Conservation (phyloP, 495 filamentous ascomycete genomes). For the Tuber calosporum region DNA sequence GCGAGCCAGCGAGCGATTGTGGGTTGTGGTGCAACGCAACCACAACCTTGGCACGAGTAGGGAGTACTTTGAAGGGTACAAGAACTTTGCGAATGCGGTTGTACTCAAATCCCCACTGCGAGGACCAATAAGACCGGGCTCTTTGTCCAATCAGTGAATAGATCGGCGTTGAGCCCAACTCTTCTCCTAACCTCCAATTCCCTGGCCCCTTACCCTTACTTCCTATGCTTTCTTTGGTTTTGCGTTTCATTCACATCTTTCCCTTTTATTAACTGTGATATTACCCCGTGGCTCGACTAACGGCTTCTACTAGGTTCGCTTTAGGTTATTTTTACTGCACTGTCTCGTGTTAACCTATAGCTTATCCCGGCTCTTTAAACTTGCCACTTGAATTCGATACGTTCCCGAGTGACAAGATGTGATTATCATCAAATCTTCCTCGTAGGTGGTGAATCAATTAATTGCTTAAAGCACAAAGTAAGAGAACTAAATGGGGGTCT, state of each 20-base stretch:
- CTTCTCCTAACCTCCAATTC: not conserved
- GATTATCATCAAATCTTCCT: not conserved
- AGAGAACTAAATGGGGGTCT: not conserved
- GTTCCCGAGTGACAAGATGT: not conserved
- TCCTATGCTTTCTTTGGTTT: not conserved
- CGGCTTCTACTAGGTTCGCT: not conserved
- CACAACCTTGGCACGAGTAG: too few species aligned
- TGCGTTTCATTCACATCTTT: not conserved
- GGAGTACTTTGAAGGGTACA: too few species aligned
- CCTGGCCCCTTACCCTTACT: not conserved
- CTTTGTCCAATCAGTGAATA: not conserved
- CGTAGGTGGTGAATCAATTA: not conserved
- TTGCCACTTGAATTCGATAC: not conserved
- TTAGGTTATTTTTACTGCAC: not conserved
- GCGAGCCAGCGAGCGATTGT: too few species aligned
- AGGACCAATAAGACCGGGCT: not conserved
- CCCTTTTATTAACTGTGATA: not conserved
- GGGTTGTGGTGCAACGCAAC: too few species aligned
- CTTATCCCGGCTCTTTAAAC: not conserved
- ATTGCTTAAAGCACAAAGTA: not conserved
- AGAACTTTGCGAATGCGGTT: too few species aligned
- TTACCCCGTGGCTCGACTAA: not conserved
- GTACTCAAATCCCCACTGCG: not conserved
- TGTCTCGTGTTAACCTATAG: not conserved
- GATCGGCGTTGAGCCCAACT: not conserved